phyloP scores from a whole-genome alignment of 1,139 yeast genomes.

The Blastobotrys buckinghamii region DNA sequence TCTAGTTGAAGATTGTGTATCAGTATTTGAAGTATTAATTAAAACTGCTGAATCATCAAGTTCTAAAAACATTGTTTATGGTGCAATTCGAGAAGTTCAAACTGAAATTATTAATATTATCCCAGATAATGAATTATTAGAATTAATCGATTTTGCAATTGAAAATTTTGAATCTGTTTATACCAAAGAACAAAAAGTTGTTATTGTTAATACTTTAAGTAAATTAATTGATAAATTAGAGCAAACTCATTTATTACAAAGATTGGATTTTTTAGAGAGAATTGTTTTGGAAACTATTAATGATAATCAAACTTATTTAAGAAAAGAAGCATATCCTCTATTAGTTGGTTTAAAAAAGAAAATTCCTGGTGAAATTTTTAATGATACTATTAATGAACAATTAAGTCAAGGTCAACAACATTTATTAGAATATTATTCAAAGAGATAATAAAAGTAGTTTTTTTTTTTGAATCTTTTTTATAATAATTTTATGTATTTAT shows the following conservation, averaged over 20 bases:
- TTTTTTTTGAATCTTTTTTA: neutral
- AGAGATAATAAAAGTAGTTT: too few relatives aligned
- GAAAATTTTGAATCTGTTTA: neutral
- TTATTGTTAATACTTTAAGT: constrained; percentile 14
- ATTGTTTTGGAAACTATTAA: constrained; percentile 19
- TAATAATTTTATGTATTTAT: neutral
- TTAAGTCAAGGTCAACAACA: constrained; percentile 29
- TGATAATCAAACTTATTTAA: constrained; percentile 24
- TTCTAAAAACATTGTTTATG: constrained; percentile 18
- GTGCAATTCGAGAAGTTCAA: constrained; percentile 22
- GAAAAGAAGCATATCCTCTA: constrained; percentile 29
- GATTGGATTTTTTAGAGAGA: constrained; percentile 12
- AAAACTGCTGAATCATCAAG: constrained; percentile 15
- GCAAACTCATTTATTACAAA: constrained; percentile 6
- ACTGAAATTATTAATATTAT: constrained; percentile 16
- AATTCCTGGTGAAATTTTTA: constrained; percentile 14
- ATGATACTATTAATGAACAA: constrained; percentile 15
- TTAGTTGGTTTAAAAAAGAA: constrained; percentile 20
- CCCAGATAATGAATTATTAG: neutral
- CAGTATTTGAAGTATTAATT: constrained; percentile 17
- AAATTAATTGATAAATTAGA: constrained; percentile 15
- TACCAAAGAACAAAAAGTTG: constrained; percentile 12
- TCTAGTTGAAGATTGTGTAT: constrained; percentile 16
- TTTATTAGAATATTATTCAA: constrained; percentile 25
- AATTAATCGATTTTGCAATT: constrained; percentile 5